These are phyloP conservation scores for Penicillium egyptiacum DNA, from an alignment of 495 filamentous ascomycete species.

Conservation along the genomic window DNA sequence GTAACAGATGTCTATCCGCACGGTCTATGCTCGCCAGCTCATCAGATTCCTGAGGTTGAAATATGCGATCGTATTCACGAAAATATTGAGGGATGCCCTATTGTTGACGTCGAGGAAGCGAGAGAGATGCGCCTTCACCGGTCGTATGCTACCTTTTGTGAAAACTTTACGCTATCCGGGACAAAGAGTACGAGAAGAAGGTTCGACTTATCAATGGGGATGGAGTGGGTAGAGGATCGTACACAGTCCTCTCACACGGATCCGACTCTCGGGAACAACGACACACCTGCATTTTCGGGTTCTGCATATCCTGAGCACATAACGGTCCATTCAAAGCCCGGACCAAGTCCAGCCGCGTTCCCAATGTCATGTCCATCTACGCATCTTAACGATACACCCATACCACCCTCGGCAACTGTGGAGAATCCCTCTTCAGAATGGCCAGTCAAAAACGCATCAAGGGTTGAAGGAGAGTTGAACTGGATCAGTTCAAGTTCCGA, in stretches of 20 bases:
- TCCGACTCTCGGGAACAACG: not conserved
- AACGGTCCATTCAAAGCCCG: slow-evolving; percentile 1
- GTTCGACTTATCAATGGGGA: slow-evolving; percentile 20
- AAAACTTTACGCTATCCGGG: slow-evolving; percentile 26
- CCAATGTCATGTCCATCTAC: slow-evolving; percentile 3
- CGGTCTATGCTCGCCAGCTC: not conserved
- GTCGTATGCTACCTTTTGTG: slow-evolving; percentile 28
- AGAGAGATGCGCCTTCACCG: slow-evolving; percentile 16
- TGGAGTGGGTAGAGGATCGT: not conserved
- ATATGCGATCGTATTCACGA: slow-evolving; percentile 7
- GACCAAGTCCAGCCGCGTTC: not conserved
- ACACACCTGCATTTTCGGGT: not conserved
- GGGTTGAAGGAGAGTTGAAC: not conserved
- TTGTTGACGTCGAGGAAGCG: slow-evolving; percentile 4
- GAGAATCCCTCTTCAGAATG: not conserved
- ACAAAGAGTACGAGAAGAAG: slow-evolving; percentile 1
- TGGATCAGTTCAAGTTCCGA: not conserved
- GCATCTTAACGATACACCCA: not conserved
- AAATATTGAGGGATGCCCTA: not conserved
- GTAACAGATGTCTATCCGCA: not conserved
- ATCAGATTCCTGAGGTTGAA: not conserved
- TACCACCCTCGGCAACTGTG: not conserved
- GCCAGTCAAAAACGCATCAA: not conserved
- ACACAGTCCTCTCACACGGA: not conserved
- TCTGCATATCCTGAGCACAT: not conserved